These are phyloP conservation scores for Cordyceps militaris DNA, from an alignment of 2,329 filamentous ascomycete genomes.

Conservation along the genomic window DNA sequence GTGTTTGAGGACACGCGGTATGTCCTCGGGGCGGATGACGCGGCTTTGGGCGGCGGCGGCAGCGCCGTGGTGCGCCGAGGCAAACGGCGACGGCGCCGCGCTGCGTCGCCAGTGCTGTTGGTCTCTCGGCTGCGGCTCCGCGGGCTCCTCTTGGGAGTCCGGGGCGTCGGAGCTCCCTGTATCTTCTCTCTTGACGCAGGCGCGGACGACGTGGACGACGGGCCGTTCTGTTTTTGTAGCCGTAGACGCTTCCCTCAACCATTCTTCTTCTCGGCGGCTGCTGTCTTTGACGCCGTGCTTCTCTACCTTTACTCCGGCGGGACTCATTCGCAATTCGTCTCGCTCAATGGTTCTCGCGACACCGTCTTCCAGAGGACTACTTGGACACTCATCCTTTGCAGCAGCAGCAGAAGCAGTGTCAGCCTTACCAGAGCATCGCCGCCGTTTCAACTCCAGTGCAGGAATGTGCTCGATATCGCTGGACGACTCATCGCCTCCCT, in stretches of 20 bases:
- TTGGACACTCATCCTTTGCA: too few relatives aligned
- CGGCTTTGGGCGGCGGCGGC: background rate
- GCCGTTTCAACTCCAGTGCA: background rate
- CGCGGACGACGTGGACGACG: too few relatives aligned
- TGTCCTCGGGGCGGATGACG: background rate
- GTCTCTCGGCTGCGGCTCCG: background rate
- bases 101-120: conserved; percentile 1
- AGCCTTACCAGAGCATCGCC: background rate
- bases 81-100: background rate
- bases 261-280: too few relatives aligned
- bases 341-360: background rate
- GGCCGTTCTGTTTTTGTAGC: background rate
- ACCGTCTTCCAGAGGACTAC: background rate
- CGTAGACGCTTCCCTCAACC: background rate
- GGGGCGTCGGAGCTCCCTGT: background rate
- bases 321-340: background rate
- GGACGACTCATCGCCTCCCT: background rate
- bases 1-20: background rate
- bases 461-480: background rate
- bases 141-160: background rate
- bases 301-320: background rate
- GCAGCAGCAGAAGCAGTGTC: too few relatives aligned
- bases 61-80: background rate
- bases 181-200: background rate
- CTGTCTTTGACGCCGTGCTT: too few relatives aligned